phyloP scores from a whole-genome alignment of 1,139 yeast genomes.

The Taphrina wiesneri region DNA sequence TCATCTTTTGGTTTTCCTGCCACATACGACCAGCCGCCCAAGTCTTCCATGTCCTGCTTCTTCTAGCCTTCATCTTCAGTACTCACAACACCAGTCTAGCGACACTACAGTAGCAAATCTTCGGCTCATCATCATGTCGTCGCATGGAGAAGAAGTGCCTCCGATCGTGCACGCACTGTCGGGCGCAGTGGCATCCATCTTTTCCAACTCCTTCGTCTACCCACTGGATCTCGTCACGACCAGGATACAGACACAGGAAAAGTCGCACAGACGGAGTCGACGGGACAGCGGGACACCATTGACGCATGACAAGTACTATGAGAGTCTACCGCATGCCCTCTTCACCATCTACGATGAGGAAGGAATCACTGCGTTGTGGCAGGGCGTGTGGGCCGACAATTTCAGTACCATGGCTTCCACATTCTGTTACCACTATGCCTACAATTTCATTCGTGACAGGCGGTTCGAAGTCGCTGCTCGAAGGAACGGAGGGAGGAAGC shows the following conservation, averaged over 20 bases:
- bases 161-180: constrained; percentile 74
- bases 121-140: neutral
- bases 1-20: neutral
- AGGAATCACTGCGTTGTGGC: constrained; percentile 19
- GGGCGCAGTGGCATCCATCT: constrained; percentile 80
- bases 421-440: constrained; percentile 31
- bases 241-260: constrained; percentile 40
- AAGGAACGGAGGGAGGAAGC: constrained; percentile 8
- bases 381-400: constrained; percentile 28
- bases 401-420: constrained; percentile 31
- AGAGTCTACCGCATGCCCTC: constrained; percentile 22
- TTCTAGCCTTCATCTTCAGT: too few relatives aligned
- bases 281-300: constrained; percentile 60
- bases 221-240: constrained; percentile 66
- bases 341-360: constrained; percentile 24
- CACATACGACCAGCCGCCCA: too few relatives aligned
- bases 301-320: constrained; percentile 17
- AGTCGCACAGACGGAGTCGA: constrained; percentile 51
- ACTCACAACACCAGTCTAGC: too few relatives aligned
- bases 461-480: constrained; percentile 9
- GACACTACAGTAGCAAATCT: too few relatives aligned
- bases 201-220: constrained; percentile 79
- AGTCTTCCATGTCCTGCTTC: too few relatives aligned
- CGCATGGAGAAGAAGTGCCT: constrained; percentile 42
- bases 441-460: constrained; percentile 20